Evolutionary conservation across 176 grass and related monocot species (phyloP), one percentile per base, ranked within the genome.

Genomic region (Hyparrhenia diplandra): DNA sequence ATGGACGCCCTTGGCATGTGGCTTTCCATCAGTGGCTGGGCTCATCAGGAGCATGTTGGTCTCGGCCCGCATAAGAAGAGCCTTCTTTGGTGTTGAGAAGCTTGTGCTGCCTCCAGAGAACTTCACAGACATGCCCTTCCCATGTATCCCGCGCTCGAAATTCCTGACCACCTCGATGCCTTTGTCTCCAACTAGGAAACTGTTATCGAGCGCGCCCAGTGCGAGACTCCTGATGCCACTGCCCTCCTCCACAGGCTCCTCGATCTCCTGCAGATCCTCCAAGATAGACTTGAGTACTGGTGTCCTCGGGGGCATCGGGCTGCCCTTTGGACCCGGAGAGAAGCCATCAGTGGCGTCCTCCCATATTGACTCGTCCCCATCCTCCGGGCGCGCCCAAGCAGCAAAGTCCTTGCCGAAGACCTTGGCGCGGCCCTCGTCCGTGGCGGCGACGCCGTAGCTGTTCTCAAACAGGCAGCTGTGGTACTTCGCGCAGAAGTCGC

Each of bases 41-140:
- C 86, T 91, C 96, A 99, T 95, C 46, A 99, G 58, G 18, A 99
- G 59, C 96, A 99, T 99, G 36, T 99, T 99, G 0, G 96, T 93
- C 73, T 95, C 96, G 0, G 92, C 96, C 2, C 87, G 90, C 96
- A 93, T 95, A 68, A 99, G 87, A 77, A 99, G 88, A 3, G 90
- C 96, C 64, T 95, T 99, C 76, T 95, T 99, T 0, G 92, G 96
- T 14, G 92, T 93, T 0, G 87, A 66, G 31, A 88, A 99, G 13
- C 75, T 85, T 2, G 83, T 64, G 62, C 79, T 75, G 16, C 87
- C 76, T 21, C 88, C 84, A 0, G 96, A 89, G 27, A 95, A 88
- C 72, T 87, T 99, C 20, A 99, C 96, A 0, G 92, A 85, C 36
- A 95, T 32, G 1, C 92, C 96, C 55, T 93, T 99, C 16, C 92